Evolutionary conservation across 176 grass and related monocot genomes (phyloP), one percentile per base, ranked within the genome.

Genomic region (Oryza officinalis): DNA sequence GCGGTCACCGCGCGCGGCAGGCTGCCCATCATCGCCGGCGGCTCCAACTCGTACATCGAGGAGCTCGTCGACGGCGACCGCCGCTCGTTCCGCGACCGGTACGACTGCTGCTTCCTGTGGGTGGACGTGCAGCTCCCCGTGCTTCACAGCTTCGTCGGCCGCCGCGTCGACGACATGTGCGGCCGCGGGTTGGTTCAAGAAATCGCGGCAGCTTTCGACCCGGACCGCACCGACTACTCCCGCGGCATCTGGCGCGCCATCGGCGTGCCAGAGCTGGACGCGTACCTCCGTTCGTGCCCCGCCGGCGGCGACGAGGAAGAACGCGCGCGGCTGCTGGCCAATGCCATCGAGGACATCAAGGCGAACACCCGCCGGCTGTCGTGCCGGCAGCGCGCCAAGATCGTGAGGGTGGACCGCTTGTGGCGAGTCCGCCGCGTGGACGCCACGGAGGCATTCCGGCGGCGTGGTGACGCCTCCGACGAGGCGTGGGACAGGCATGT

Each of bases 11-110:
- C 83, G 2, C 63, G 31, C 1, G 87, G 89, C 0, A 54, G 81
- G 5, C 79, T 94, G 45, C 92, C 95, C 11, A 54, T 98, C 44
- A 76, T 98, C 13, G 92, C 95, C 0, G 92, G 92, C 2, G 96
- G 92, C 9, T 90, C 88, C 2, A 90, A 90, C 77, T 49, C 77
- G 2, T 85, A 89, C 72, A 65, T 89, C 40, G 32, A 85, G 41
- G 71, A n/a, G 0, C 32, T 90, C 0, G 78, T 86, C 41, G 83
- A 90, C 1, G 72, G 73, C 22, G 35, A 63, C 25, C 67, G 35
- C 10, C 83, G 66, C 43, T 32, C 78, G 1, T 90, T 86, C 57
- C 66, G 59, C 33, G 12, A 22, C 0, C 6, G 31, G 1, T 73
- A 86, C 59, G 88, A 86, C 57, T 63, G 61, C 26, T 46, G 81